Conservation (phyloP, 2,329 filamentous ascomycete species). For the Xylariaceae sp. region DNA sequence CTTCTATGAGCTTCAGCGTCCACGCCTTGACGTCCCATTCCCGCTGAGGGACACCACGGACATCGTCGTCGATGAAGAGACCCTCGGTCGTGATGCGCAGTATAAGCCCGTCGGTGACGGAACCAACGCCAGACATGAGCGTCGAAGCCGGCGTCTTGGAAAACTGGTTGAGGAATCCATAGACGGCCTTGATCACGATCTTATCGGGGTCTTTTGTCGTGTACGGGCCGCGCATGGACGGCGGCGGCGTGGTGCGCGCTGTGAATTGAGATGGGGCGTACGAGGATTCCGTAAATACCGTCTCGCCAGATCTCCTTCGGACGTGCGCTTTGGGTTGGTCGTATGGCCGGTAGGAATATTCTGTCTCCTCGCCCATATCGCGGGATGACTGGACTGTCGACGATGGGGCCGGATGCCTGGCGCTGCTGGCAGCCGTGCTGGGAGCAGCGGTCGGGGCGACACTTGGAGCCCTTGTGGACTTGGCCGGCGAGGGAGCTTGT, state of each 20-base stretch:
- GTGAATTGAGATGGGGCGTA: slow-evolving; percentile 83
- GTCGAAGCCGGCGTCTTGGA: slow-evolving; percentile 86
- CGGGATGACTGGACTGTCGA: slow-evolving; percentile 51
- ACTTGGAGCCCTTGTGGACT: slow-evolving; percentile 21
- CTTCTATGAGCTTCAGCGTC: slow-evolving; percentile 90
- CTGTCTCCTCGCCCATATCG: slow-evolving; percentile 56
- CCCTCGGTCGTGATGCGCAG: slow-evolving; percentile 90
- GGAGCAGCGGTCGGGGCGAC: slow-evolving; percentile 16
- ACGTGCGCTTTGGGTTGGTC: slow-evolving; percentile 57
- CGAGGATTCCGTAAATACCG: slow-evolving; percentile 74
- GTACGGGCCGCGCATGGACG: slow-evolving; percentile 72
- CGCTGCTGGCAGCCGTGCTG: slow-evolving; percentile 19
- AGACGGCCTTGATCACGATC: slow-evolving; percentile 91
- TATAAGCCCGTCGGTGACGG: slow-evolving; percentile 87
- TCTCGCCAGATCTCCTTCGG: slow-evolving; percentile 61
- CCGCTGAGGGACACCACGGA: slow-evolving; percentile 82
- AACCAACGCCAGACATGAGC: slow-evolving; percentile 74
- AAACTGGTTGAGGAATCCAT: slow-evolving; percentile 84
- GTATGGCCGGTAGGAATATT: slow-evolving; percentile 70
- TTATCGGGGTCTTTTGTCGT: slow-evolving; percentile 88
- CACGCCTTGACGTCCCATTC: slow-evolving; percentile 99
- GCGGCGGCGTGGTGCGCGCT: slow-evolving; percentile 74
- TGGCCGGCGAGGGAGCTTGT: slow-evolving; percentile 31
- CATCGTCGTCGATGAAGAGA: slow-evolving; percentile 94
- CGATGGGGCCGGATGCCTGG: slow-evolving; percentile 24